Evolutionary conservation across 139 green algal species (phyloP), one percentile per base, ranked within the genome.

Genomic region (Haematococcus lacustris): DNA sequence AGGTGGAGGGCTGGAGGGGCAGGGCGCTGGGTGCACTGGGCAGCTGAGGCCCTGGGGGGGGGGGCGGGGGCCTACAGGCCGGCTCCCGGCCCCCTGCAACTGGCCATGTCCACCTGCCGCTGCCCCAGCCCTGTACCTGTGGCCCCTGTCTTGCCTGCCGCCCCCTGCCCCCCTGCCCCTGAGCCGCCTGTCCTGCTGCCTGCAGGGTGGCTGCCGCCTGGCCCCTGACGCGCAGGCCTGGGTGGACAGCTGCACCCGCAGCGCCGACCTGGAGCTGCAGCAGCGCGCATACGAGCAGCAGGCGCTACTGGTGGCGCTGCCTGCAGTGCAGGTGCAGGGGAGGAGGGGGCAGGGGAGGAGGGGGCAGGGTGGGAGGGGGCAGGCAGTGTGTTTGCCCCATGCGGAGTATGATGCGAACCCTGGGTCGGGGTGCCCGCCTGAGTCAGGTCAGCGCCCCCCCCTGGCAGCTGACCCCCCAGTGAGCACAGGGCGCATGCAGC

Each of bases 241-340:
- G 21, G 72, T 82, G 77, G 33, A 68, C 68, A 63, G 65, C 28
- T 53, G 38, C 50, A 67, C 60, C 2, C 35, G 39, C 43, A 87
- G 82, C 3, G 78, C 79, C 41, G 74, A 69, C 7, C 74, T 88
- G 51, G 90, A 95, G 76, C 78, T 97, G 71, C 93, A 98, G 88
- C 91, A 96, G 79, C 77, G 89, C 9, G 92, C 94, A 26, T 79
- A 92, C 30, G 90, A 98, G 86, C 78, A 96, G 40, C 66, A 80
- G 65, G 85, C 88, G 3, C 81, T 98, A 64, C 73, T 94, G 28
- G 78, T 37, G 25, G 69, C 69, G 28, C 51, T n/a, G n/a, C n/a
- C n/a, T n/a, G n/a, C 69, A 35, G 37, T 38, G 17, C 38, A 59
- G 38, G 38, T 53, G 3, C 13, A 28, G 6, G 6, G 13, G 5